phyloP scores from a whole-genome alignment of 371 early-diverging fungal genomes.

The Racocetra persica region DNA sequence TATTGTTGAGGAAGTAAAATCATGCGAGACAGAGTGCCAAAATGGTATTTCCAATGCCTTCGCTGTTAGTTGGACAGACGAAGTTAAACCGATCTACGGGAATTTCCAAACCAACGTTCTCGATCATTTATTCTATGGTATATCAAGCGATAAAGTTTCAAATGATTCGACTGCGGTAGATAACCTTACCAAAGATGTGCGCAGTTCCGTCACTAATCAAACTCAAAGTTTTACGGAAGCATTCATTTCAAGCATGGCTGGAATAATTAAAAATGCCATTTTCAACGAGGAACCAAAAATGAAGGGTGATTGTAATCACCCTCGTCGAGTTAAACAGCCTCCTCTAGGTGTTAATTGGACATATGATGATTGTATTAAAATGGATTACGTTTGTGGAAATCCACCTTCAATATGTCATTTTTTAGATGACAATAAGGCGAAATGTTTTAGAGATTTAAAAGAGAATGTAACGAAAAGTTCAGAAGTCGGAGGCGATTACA shows the following conservation, averaged over 20 bases:
- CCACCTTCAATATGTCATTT: conserved; percentile 73
- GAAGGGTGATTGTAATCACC: conserved; percentile 71
- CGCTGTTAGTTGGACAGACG: conserved; percentile 56
- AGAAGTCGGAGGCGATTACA: no score
- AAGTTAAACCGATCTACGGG: conserved; percentile 43
- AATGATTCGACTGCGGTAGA: conserved; percentile 40
- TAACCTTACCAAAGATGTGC: conserved; percentile 44
- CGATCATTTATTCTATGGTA: conserved; percentile 39
- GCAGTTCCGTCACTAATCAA: neutral
- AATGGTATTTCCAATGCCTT: conserved; percentile 62
- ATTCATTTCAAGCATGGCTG: conserved; percentile 17
- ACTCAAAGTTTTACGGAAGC: neutral
- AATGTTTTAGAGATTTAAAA: no score
- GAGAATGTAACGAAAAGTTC: no score
- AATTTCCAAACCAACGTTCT: conserved; percentile 48
- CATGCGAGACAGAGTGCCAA: conserved; percentile 65
- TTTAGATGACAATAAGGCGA: conserved; percentile 45
- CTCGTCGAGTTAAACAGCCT: conserved; percentile 60
- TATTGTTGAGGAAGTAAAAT: no score
- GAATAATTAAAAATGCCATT: conserved; percentile 57
- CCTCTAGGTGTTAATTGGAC: conserved; percentile 64
- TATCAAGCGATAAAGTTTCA: conserved; percentile 1
- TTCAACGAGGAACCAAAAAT: conserved; percentile 66
- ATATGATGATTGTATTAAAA: conserved; percentile 62
- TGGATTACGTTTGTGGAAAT: conserved; percentile 74